Percentiles rank a stretch among this genome's conserved stretches.
Conservation (phyloP, 495 filamentous ascomycete species). For the Xanthoparmelia taractica region DNA sequence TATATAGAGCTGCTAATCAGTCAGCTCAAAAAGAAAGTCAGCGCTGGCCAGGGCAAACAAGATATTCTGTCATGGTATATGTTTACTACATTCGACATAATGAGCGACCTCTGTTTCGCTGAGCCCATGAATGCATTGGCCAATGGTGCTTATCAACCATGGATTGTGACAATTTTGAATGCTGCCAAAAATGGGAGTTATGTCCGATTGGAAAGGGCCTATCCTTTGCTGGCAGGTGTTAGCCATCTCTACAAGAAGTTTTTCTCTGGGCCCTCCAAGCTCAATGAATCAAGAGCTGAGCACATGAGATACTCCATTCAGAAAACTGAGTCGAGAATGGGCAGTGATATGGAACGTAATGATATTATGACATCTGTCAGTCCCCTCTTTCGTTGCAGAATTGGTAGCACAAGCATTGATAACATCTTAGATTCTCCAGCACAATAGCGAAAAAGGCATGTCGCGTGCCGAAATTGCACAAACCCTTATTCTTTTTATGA, state of each 20-base stretch:
- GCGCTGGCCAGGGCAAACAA: not conserved
- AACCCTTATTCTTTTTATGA: not conserved
- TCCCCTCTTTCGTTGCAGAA: not conserved
- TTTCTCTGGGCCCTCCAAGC: not conserved
- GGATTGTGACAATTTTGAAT: not conserved
- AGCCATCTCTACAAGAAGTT: not conserved
- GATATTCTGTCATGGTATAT: not conserved
- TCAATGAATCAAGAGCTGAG: not conserved
- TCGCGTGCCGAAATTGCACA: not conserved
- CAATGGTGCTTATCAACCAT: not conserved
- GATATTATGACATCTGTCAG: not conserved
- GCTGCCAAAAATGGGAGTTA: not conserved
- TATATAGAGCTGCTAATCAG: not conserved
- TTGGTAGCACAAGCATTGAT: no score
- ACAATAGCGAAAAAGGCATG: conserved; percentile 6
- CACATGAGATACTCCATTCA: not conserved
- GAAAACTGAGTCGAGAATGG: not conserved
- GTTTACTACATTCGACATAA: not conserved
- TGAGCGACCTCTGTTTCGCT: not conserved
- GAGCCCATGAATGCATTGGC: not conserved
- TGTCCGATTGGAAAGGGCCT: not conserved
- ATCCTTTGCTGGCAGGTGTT: not conserved
- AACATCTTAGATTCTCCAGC: not conserved
- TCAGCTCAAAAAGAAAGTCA: not conserved
- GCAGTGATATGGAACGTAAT: not conserved